Conservation (phyloP, 2,329 filamentous ascomycete species). For the Karstenula rhodostoma region DNA sequence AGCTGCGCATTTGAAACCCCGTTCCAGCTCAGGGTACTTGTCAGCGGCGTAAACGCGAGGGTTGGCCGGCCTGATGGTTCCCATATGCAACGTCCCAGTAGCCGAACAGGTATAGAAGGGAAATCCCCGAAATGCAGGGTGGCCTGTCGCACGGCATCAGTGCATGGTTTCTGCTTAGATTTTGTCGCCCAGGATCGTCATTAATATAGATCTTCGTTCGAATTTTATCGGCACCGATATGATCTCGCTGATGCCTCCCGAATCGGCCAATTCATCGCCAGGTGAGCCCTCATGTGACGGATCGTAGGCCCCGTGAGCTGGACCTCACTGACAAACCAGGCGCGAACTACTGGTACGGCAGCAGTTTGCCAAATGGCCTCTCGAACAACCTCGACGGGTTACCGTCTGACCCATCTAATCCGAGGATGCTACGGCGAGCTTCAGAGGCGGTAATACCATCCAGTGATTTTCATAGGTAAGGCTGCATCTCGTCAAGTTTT, state of each 20-base stretch:
- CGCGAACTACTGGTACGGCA: slow-evolving; percentile 46
- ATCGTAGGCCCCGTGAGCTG: neutral
- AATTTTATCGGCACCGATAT: slow-evolving; percentile 35
- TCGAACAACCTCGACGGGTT: slow-evolving; percentile 30
- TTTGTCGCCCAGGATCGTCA: slow-evolving; percentile 27
- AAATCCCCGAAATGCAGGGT: slow-evolving; percentile 43
- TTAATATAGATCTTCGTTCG: slow-evolving; percentile 32
- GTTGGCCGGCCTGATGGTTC: slow-evolving; percentile 37
- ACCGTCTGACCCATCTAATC: slow-evolving; percentile 32
- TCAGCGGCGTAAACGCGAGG: slow-evolving; percentile 40
- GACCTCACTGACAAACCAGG: slow-evolving; percentile 31
- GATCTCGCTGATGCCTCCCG: slow-evolving; percentile 49
- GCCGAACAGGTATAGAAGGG: slow-evolving; percentile 37
- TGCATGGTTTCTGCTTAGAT: slow-evolving; percentile 26
- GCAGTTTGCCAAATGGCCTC: slow-evolving; percentile 35
- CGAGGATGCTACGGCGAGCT: slow-evolving; percentile 42
- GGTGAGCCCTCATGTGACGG: slow-evolving; percentile 30
- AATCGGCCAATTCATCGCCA: slow-evolving; percentile 43
- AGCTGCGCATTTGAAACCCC: slow-evolving; percentile 42
- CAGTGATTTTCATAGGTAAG: slow-evolving; percentile 41
- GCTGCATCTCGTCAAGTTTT: slow-evolving; percentile 13
- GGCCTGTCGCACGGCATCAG: slow-evolving; percentile 34
- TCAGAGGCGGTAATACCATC: slow-evolving; percentile 43
- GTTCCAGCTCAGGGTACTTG: slow-evolving; percentile 42
- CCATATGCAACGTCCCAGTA: slow-evolving; percentile 32